These are phyloP conservation scores for Tylopilus felleus DNA, from an alignment of 768 basidiomycete genomes.

Conservation along the genomic window DNA sequence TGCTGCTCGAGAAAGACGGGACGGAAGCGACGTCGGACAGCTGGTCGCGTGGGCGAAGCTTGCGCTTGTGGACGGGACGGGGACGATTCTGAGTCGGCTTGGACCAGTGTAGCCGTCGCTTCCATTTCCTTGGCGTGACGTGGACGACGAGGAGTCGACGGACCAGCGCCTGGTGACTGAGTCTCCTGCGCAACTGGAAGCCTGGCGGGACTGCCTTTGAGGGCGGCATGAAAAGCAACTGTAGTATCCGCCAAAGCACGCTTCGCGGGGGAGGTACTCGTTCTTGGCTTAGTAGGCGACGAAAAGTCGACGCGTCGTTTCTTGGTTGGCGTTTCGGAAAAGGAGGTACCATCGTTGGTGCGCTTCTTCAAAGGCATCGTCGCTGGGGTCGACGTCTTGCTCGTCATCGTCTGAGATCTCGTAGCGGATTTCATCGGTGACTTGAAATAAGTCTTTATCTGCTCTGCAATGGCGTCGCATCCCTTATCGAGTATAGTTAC, in stretches of 20 bases:
- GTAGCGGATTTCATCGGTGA: slow-evolving; percentile 18
- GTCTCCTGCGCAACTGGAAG: not conserved
- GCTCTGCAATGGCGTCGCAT: slow-evolving; percentile 25
- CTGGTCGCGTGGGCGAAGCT: slow-evolving; percentile 6
- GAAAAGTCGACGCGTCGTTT: slow-evolving; percentile 32
- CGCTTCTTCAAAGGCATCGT: slow-evolving; percentile 35
- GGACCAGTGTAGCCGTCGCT: slow-evolving; percentile 2
- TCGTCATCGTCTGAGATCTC: slow-evolving; percentile 11
- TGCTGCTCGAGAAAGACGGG: slow-evolving; percentile 49
- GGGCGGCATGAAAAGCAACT: slow-evolving; percentile 19
- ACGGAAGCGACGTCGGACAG: slow-evolving; percentile 40
- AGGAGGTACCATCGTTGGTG: slow-evolving; percentile 23
- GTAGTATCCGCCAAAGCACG: not conserved
- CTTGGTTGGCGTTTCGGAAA: slow-evolving; percentile 44
- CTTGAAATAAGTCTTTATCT: slow-evolving; percentile 21
- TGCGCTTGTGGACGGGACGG: slow-evolving; percentile 18
- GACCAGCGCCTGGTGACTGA: slow-evolving; percentile 8
- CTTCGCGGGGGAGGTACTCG: slow-evolving; percentile 12
- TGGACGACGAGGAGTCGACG: slow-evolving; percentile 25
- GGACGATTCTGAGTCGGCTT: slow-evolving; percentile 24
- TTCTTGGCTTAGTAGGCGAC: slow-evolving; percentile 11
- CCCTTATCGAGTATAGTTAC: slow-evolving; percentile 21
- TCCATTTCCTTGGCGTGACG: slow-evolving; percentile 6
- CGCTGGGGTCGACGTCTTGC: not conserved
- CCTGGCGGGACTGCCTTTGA: slow-evolving; percentile 11